phyloP scores from a whole-genome alignment of 768 basidiomycete species.

The Saitozyma sp. region DNA sequence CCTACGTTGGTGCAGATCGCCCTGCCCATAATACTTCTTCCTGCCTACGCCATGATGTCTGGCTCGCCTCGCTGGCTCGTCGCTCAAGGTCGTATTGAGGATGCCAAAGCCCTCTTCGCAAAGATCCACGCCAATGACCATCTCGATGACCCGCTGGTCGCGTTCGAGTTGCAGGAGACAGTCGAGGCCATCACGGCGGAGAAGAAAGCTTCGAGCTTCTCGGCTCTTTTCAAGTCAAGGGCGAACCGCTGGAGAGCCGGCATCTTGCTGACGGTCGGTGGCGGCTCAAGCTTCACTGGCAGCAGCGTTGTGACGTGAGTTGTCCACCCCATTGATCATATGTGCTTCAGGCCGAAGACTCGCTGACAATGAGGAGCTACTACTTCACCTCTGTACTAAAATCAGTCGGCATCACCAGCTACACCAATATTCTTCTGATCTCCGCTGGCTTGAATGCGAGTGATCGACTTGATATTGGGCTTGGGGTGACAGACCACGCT shows the following conservation, averaged over 20 bases:
- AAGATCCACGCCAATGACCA: conserved; percentile 78
- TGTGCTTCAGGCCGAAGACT: no score
- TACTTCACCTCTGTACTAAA: no score
- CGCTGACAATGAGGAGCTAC: no score
- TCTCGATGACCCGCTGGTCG: conserved; percentile 56
- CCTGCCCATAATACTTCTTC: conserved; percentile 49
- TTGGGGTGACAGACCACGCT: no score
- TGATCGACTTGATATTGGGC: no score
- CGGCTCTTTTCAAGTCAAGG: no score
- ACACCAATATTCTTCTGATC: conserved; percentile 31
- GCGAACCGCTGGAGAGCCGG: no score
- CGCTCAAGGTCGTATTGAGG: conserved; percentile 22
- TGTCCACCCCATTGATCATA: no score
- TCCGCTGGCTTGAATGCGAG: conserved; percentile 19
- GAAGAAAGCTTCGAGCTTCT: conserved; percentile 56
- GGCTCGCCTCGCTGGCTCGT: conserved; percentile 51
- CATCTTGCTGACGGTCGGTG: no score
- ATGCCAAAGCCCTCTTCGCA: conserved; percentile 60
- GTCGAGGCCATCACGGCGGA: conserved; percentile 67
- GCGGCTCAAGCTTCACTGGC: no score
- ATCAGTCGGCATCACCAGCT: conserved; percentile 25
- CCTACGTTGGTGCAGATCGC: conserved; percentile 27
- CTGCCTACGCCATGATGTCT: conserved; percentile 67
- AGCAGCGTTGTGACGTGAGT: no score
- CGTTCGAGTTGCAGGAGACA: conserved; percentile 59